Evolutionary conservation across 805 yeast species (phyloP), one percentile per base, ranked within the genome.

Genomic region (Candida glaebosa): DNA sequence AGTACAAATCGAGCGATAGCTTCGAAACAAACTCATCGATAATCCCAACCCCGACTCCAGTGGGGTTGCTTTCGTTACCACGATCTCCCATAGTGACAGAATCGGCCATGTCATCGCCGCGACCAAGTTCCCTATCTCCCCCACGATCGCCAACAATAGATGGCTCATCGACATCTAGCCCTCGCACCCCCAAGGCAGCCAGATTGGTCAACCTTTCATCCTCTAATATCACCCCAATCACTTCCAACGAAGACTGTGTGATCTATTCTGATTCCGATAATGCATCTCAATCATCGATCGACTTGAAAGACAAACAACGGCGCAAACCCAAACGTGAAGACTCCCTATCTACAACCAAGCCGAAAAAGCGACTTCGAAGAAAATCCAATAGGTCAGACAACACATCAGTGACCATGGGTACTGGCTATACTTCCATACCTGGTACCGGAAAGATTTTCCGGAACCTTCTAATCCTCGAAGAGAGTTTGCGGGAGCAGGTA

Each of bases 391-490:
- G 42, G 18, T 43, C 50, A 1, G 56, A 47, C 10, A 40, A 33
- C 25, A 46, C 45, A 6, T 31, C 41, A 25, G 40, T 42, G 18
- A 9, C 31, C 30, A 19, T 48, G 3, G 64, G 62, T 2, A 49
- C 58, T 36, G 66, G 66, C 7, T 61, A 61, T 39, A 56, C 63
- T 4, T 57, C 54, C 47, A 53, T 60, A 18, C 75, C 73, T 2
- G 77, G 81, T 5, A 74, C 85, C 0, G 85, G 89, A 1, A 82
- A 84, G 67, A 81, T 88, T 12, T 87, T 83, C 59, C 75, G 95
- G 36, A 89, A 91, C 58, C 63, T 93, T 50, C 67, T 91, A 37
- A 84, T 91, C 12, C 61, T 90, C 40, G 99, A 91, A 60, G 96
- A 90, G 56, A 81, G 87, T 41, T 68, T 93, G 38, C 73, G 97